These are phyloP conservation scores for Colletotrichum agaves DNA, from an alignment of 2,329 filamentous ascomycete species.

Conservation along the genomic window DNA sequence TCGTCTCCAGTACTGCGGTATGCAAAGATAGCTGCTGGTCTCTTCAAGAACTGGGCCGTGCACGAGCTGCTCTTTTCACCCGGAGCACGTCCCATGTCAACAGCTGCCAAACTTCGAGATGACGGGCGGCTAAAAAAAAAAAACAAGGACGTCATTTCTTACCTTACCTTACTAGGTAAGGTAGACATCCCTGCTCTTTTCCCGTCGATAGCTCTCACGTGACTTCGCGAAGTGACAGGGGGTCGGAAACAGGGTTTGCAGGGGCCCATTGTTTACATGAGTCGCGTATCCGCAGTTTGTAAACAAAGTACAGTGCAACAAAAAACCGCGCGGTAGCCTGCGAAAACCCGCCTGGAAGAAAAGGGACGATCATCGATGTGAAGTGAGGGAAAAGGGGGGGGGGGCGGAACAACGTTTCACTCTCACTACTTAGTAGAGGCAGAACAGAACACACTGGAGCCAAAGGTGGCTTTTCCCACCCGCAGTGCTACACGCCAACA, in stretches of 20 bases:
- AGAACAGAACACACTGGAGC: not conserved
- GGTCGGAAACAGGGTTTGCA: conserved; percentile 19
- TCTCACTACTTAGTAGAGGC: conserved; percentile 1
- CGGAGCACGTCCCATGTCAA: conserved; percentile 23
- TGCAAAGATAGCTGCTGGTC: not conserved
- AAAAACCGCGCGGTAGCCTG: not conserved
- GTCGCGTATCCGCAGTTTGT: conserved; percentile 34
- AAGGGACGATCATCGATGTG: not conserved
- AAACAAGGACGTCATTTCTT: conserved; percentile 30
- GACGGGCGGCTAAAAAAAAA: conserved; percentile 32
- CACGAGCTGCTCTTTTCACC: conserved; percentile 1
- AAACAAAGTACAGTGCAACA: conserved; percentile 33
- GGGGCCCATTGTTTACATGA: conserved; percentile 37
- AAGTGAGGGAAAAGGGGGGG: not conserved
- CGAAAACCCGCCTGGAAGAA: not conserved
- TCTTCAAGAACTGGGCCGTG: not conserved
- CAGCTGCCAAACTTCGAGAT: conserved; percentile 29
- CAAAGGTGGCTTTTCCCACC: conserved; percentile 11
- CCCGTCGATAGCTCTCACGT: conserved; percentile 11
- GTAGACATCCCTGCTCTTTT: too few species aligned
- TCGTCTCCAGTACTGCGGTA: not conserved
- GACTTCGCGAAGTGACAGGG: conserved; percentile 32
- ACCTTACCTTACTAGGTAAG: too few species aligned
- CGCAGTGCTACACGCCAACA: conserved; percentile 12
- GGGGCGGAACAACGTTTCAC: conserved; percentile 2